phyloP scores from a whole-genome alignment of 148 eudicot genomes.

The Vaccinium macrocarpon region DNA sequence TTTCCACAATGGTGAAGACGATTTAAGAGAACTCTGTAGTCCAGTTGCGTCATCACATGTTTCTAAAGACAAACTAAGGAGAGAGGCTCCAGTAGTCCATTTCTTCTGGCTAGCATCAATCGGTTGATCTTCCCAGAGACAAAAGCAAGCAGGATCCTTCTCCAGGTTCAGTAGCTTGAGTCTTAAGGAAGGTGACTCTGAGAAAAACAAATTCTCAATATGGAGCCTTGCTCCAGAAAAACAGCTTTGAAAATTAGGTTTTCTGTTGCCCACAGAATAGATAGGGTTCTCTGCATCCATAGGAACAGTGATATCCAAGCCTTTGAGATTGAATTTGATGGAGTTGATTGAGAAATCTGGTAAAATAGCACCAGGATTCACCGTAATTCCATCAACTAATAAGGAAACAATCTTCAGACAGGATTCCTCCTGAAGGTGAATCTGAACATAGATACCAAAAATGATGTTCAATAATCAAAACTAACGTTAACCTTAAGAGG shows the following conservation, averaged over 20 bases:
- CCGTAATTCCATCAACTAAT: conserved; percentile 84
- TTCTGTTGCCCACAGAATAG: conserved; percentile 17
- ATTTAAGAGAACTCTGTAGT: conserved; percentile 25
- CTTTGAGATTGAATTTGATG: conserved; percentile 56
- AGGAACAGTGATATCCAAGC: conserved; percentile 75
- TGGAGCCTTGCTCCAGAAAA: conserved; percentile 80
- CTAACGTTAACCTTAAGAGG: conserved; percentile 3
- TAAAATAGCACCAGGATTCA: conserved; percentile 53
- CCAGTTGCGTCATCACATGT: conserved; percentile 34
- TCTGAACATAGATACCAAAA: conserved; percentile 36
- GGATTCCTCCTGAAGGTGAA: conserved; percentile 95
- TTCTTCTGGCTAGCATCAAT: conserved; percentile 91
- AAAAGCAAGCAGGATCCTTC: conserved; percentile 95
- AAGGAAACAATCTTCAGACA: conserved; percentile 90
- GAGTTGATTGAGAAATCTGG: conserved; percentile 76
- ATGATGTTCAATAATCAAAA: conserved; percentile 11
- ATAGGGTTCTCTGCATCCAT: conserved; percentile 41
- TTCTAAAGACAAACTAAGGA: conserved; percentile 68
- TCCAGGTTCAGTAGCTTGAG: conserved; percentile 64
- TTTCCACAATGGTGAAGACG: conserved; percentile 52
- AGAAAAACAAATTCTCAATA: conserved; percentile 66
- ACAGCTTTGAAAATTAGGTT: conserved; percentile 34
- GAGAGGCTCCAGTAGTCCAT: conserved; percentile 70
- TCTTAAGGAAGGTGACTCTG: conserved; percentile 59
- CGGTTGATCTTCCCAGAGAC: conserved; percentile 88